Evolutionary conservation across 768 basidiomycete genomes (phyloP), one percentile per base, ranked within the genome.

Genomic region (Podaxis sp.): DNA sequence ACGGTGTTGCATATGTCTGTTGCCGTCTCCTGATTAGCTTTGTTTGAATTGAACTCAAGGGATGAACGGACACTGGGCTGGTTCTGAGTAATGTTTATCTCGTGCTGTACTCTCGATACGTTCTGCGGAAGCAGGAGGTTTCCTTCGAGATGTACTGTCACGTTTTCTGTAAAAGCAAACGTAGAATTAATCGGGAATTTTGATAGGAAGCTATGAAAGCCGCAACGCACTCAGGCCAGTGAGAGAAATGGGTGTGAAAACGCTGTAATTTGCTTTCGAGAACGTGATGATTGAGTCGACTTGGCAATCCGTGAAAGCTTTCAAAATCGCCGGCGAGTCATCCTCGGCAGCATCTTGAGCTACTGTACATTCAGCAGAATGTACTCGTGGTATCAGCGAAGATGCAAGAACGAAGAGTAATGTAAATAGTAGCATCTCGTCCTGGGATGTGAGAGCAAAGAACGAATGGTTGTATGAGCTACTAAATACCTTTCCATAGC

Each of bases 51-150:
- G 4, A 19, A 11, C 40, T 0, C n/a, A 15, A 36, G 56, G 38
- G 4, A 55, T 17, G 36, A 9, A 71, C 74, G n/a, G 43, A 78
- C 77, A 57, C 74, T 75, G 3, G 74, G 74, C 43, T 74, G 74
- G 58, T 79, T 78, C 15, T 63, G 67, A 1, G 77, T 77, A 29
- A 67, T 66, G 55, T 79, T 78, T 41, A 80, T 77, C 51, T 67
- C 70, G 12, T 69, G 67, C 60, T 83, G 81, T 22, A 83, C 76
- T 51, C 70, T 70, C 3, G 77, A 68, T 17, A 82, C 76, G 65
- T 80, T 76, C 40, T 73, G 74, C 0, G 81, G 81, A 7, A 82
- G 76, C 61, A 77, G 68, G 29, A 82, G 66, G 64, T 81, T 83
- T 7, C 80, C 80, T 33, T 77, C 69, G 12, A 82, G 60, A 29